These are phyloP conservation scores for Raffaelea arxii DNA, from an alignment of 2,329 filamentous ascomycete species.

Conservation along the genomic window DNA sequence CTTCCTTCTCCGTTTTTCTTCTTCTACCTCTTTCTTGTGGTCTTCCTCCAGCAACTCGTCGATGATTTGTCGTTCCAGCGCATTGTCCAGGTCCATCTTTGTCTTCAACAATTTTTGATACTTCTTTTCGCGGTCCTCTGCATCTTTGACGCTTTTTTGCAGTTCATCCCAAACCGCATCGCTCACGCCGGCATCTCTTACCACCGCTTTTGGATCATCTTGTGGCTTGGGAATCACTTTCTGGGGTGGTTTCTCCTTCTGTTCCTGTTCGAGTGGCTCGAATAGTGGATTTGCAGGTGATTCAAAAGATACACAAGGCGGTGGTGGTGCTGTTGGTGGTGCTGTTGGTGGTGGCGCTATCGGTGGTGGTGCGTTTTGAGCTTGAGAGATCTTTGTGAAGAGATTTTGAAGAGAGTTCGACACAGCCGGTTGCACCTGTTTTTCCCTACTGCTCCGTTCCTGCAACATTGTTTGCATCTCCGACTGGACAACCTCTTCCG, in stretches of 20 bases:
- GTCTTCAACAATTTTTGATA: slow-evolving; percentile 15
- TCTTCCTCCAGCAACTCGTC: background rate
- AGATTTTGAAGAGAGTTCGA: too few relatives aligned
- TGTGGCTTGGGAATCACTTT: background rate
- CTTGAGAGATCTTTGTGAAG: background rate
- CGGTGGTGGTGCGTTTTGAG: too few relatives aligned
- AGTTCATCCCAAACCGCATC: slow-evolving; percentile 55
- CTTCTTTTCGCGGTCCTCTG: slow-evolving; percentile 26
- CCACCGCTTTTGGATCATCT: slow-evolving; percentile 8
- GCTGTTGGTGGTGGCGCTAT: background rate
- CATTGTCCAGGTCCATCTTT: slow-evolving; percentile 18
- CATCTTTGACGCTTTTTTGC: slow-evolving; percentile 33
- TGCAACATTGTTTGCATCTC: background rate
- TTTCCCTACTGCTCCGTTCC: slow-evolving; percentile 1
- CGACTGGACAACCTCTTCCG: background rate
- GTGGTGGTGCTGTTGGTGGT: background rate
- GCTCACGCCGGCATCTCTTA: slow-evolving; percentile 45
- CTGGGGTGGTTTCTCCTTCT: background rate
- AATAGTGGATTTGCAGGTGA: background rate
- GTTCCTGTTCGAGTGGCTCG: background rate
- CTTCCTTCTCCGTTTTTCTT: slow-evolving; percentile 21
- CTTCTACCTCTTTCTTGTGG: slow-evolving; percentile 15
- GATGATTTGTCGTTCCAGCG: slow-evolving; percentile 4
- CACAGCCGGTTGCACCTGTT: background rate
- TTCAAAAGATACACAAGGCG: too few relatives aligned